Conservation (phyloP, 805 yeast species). For the Gaillardinia entomophila region DNA sequence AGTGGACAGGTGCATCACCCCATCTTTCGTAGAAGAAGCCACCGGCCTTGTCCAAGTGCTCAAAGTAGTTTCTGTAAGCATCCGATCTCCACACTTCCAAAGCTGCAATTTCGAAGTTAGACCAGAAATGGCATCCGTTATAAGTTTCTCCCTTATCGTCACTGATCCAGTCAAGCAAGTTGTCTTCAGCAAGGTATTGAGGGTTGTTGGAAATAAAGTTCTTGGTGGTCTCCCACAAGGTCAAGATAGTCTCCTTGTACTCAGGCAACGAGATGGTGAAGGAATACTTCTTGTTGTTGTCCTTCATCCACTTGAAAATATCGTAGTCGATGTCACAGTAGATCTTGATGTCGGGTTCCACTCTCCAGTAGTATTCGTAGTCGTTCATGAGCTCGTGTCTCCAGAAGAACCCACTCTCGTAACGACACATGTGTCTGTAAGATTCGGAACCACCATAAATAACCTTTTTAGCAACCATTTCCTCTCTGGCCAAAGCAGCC, state of each 20-base stretch:
- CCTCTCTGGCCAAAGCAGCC: conserved; percentile 58
- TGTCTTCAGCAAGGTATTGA: conserved; percentile 54
- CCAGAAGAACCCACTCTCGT: conserved; percentile 85
- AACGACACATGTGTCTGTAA: conserved; percentile 92
- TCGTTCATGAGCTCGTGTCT: conserved; percentile 67
- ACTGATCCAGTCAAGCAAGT: conserved; percentile 64
- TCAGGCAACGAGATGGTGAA: conserved; percentile 82
- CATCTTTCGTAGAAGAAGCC: conserved; percentile 93
- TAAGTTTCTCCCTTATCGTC: conserved; percentile 64
- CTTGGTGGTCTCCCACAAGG: conserved; percentile 75
- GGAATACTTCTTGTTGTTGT: conserved; percentile 74
- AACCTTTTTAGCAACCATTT: conserved; percentile 49
- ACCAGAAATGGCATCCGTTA: conserved; percentile 87
- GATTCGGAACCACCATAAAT: conserved; percentile 73
- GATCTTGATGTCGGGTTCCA: conserved; percentile 79
- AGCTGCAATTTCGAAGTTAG: conserved; percentile 79
- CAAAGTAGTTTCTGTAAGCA: conserved; percentile 67
- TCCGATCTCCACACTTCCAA: conserved; percentile 70
- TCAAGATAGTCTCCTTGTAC: conserved; percentile 78
- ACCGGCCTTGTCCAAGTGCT: conserved; percentile 70
- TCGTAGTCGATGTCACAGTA: conserved; percentile 84
- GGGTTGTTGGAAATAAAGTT: conserved; percentile 60
- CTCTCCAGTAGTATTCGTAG: conserved; percentile 93
- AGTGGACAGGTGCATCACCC: conserved; percentile 94
- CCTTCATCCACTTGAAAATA: conserved; percentile 77